Evolutionary conservation across 2,329 filamentous ascomycete genomes (phyloP).

Genomic region (Nemania serpens): DNA sequence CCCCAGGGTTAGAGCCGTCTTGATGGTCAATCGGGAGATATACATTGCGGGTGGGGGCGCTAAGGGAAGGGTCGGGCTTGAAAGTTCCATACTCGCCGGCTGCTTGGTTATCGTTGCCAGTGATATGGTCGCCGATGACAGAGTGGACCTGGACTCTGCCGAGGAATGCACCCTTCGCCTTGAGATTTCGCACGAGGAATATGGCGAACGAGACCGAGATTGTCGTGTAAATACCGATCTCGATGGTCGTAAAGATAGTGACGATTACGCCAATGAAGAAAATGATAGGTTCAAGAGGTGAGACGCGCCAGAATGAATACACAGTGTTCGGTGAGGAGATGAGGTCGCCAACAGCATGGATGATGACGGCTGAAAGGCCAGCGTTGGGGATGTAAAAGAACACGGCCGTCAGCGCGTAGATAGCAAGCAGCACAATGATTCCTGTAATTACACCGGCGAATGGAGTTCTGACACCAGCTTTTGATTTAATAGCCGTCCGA

Average conservation of each 20-base stretch:
- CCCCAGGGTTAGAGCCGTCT: constrained; percentile 88
- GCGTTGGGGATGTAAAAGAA: constrained; percentile 94
- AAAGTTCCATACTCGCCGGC: constrained; percentile 63
- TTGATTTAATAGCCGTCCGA: constrained; percentile 94
- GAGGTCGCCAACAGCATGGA: constrained; percentile 91
- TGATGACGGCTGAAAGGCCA: constrained; percentile 84
- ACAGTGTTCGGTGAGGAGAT: constrained; percentile 90
- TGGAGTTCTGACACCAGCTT: constrained; percentile 91
- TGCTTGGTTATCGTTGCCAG: constrained; percentile 62
- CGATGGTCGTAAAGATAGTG: constrained; percentile 85
- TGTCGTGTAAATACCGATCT: constrained; percentile 90
- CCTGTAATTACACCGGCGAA: constrained; percentile 90
- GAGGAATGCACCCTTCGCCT: constrained; percentile 81
- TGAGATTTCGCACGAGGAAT: constrained; percentile 81
- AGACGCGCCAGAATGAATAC: constrained; percentile 94
- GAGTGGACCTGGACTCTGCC: constrained; percentile 84
- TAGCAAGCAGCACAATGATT: constrained; percentile 81
- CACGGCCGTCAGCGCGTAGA: constrained; percentile 84
- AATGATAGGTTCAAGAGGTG: constrained; percentile 85
- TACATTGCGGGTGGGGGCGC: constrained; percentile 64
- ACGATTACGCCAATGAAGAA: constrained; percentile 94
- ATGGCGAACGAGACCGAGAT: constrained; percentile 77
- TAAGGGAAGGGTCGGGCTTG: constrained; percentile 43
- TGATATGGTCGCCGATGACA: constrained; percentile 74
- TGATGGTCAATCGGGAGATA: constrained; percentile 85